Percentiles rank a stretch among this genome's conserved stretches.
phyloP scores from a whole-genome alignment of 2,329 filamentous ascomycete genomes.

The Diaporthe longicolla region DNA sequence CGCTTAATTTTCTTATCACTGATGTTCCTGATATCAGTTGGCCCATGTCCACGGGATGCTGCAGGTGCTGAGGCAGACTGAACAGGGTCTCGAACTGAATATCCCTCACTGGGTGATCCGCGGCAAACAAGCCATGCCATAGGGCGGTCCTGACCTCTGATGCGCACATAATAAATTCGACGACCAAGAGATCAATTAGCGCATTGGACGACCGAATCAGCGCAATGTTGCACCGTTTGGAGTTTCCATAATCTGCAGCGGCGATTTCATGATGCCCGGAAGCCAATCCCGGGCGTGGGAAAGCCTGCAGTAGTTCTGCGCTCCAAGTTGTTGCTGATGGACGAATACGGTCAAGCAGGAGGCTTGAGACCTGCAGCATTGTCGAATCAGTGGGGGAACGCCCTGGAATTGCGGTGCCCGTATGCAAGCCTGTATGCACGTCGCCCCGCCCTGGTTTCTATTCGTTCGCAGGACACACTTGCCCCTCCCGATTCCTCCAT shows the following conservation, averaged over 20 bases:
- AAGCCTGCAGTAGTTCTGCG: slow-evolving; percentile 23
- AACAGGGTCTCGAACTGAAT: background rate
- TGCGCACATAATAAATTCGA: background rate
- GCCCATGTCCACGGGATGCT: slow-evolving; percentile 5
- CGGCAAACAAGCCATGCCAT: background rate
- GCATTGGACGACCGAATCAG: background rate
- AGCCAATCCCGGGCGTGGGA: slow-evolving; percentile 11
- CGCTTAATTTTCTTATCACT: background rate
- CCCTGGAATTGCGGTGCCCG: slow-evolving; percentile 9
- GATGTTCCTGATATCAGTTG: background rate
- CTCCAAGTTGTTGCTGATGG: slow-evolving; percentile 12
- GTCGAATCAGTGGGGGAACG: slow-evolving; percentile 27
- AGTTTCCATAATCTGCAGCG: slow-evolving; percentile 1
- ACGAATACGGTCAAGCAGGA: slow-evolving; percentile 5
- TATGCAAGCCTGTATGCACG: slow-evolving; percentile 13
- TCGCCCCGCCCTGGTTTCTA: slow-evolving; percentile 28
- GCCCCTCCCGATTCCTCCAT: background rate
- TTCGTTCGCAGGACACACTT: background rate
- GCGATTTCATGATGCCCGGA: slow-evolving; percentile 4
- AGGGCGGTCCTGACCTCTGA: background rate
- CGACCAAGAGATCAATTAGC: background rate
- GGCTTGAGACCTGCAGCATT: slow-evolving; percentile 15
- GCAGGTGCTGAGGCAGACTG: slow-evolving; percentile 6
- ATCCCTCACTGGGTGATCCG: background rate
- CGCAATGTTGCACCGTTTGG: slow-evolving; percentile 2